Conservation (phyloP, 306 rosid genomes). For the Mimosa bimucronata region DNA sequence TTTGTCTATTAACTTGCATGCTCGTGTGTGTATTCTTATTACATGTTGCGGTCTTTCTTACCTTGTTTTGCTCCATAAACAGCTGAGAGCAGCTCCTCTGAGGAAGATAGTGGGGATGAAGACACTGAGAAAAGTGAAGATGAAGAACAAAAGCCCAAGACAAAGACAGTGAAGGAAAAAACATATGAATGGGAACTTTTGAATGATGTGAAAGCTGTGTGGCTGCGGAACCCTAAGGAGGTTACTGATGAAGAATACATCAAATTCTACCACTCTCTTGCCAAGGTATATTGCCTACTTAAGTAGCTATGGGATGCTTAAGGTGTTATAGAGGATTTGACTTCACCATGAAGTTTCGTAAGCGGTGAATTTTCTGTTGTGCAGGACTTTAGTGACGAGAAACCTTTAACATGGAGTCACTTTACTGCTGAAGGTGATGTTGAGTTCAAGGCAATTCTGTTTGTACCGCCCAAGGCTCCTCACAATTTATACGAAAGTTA, state of each 20-base stretch:
- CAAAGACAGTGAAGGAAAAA: conserved; percentile 74
- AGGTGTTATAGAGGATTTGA: conserved; percentile 14
- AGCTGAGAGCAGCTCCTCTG: conserved; percentile 68
- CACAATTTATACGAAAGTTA: conserved; percentile 92
- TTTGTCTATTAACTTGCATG: conserved; percentile 21
- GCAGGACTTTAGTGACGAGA: conserved; percentile 91
- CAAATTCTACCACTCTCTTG: conserved; percentile 90
- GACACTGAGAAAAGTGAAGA: conserved; percentile 73
- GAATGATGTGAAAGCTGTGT: conserved; percentile 77
- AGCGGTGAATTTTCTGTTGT: conserved; percentile 15
- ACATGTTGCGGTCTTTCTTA: conserved; percentile 29
- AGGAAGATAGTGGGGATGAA: conserved; percentile 75
- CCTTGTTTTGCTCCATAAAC: conserved; percentile 31
- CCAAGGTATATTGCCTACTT: conserved; percentile 63
- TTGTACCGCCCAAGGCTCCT: conserved; percentile 98
- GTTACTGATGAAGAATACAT: conserved; percentile 75
- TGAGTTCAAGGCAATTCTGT: conserved; percentile 93
- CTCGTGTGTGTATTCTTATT: not conserved
- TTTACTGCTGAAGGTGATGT: conserved; percentile 99
- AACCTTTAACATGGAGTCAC: conserved; percentile 96
- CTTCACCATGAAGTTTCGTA: conserved; percentile 17
- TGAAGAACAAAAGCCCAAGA: conserved; percentile 77
- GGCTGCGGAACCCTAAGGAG: conserved; percentile 80
- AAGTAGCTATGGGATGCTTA: conserved; percentile 15
- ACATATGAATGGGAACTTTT: conserved; percentile 93